phyloP scores from a whole-genome alignment of 1,139 yeast species.

The Taphrina communis region DNA sequence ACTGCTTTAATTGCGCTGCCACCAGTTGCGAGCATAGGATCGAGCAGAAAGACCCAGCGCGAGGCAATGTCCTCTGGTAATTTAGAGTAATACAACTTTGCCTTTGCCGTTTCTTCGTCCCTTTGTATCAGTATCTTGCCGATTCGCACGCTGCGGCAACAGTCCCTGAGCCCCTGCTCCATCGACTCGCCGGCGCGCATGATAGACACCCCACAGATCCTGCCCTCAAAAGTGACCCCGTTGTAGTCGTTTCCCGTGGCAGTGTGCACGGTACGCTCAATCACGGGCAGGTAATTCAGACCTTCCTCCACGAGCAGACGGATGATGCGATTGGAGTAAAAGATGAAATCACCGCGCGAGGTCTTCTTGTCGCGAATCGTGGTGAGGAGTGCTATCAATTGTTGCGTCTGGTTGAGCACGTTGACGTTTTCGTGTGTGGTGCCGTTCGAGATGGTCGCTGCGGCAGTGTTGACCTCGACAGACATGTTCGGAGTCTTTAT shows the following conservation, averaged over 20 bases:
- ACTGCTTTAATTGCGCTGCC: slow-evolving; percentile 98
- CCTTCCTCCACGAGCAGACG: slow-evolving; percentile 89
- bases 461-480: slow-evolving; percentile 4
- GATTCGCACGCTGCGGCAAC: slow-evolving; percentile 92
- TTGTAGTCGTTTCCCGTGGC: slow-evolving; percentile 64
- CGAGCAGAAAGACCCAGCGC: slow-evolving; percentile 85
- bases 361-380: slow-evolving; percentile 84
- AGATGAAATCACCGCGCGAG: slow-evolving; percentile 79
- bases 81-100: slow-evolving; percentile 75
- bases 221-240: slow-evolving; percentile 86
- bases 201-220: slow-evolving; percentile 95
- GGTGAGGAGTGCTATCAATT: slow-evolving; percentile 81
- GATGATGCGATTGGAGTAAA: slow-evolving; percentile 92
- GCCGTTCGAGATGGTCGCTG: slow-evolving; percentile 37
- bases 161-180: slow-evolving; percentile 97
- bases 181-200: slow-evolving; percentile 98
- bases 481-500: neutral
- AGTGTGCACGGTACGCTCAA: slow-evolving; percentile 67
- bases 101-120: slow-evolving; percentile 83
- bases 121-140: slow-evolving; percentile 96
- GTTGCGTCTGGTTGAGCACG: slow-evolving; percentile 85
- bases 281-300: slow-evolving; percentile 86
- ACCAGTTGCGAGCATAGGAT: slow-evolving; percentile 98
- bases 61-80: slow-evolving; percentile 88
- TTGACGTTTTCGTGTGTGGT: slow-evolving; percentile 55